Percentiles rank a stretch among this genome's conserved stretches.
phyloP scores from a whole-genome alignment of 306 rosid species.

The Trifolium dubium region DNA sequence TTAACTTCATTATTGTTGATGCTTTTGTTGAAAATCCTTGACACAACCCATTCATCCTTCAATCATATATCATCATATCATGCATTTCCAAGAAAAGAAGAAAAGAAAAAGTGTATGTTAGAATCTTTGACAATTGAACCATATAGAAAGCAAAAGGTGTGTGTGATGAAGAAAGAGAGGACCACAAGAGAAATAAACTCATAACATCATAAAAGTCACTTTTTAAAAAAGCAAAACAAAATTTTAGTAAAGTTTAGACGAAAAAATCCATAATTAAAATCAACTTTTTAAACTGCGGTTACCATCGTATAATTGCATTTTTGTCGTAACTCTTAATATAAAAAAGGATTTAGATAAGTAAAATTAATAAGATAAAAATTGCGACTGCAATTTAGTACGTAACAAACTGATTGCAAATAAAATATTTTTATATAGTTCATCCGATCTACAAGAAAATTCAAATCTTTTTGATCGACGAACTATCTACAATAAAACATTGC shows the following conservation, averaged over 20 bases:
- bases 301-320: neutral
- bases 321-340: neutral
- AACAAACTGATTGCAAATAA: neutral
- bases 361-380: neutral
- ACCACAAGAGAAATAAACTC: slow-evolving; percentile 51
- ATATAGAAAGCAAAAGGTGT: slow-evolving; percentile 32
- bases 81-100: neutral
- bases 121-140: slow-evolving; percentile 43
- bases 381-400: neutral
- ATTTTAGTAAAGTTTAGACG: neutral
- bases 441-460: neutral
- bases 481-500: neutral
- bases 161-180: slow-evolving; percentile 30
- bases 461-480: neutral
- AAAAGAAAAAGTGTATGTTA: neutral
- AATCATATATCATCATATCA: neutral
- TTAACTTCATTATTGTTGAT: slow-evolving; percentile 38
- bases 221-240: slow-evolving; percentile 15
- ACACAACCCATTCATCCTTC: slow-evolving; percentile 94
- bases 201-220: slow-evolving; percentile 48
- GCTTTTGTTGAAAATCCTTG: slow-evolving; percentile 74
- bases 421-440: neutral
- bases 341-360: neutral
- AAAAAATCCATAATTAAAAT: slow-evolving; percentile 39
- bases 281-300: neutral